These are phyloP conservation scores for Fusarium haematococcum DNA, from an alignment of 2,329 filamentous ascomycete species.

Conservation along the genomic window DNA sequence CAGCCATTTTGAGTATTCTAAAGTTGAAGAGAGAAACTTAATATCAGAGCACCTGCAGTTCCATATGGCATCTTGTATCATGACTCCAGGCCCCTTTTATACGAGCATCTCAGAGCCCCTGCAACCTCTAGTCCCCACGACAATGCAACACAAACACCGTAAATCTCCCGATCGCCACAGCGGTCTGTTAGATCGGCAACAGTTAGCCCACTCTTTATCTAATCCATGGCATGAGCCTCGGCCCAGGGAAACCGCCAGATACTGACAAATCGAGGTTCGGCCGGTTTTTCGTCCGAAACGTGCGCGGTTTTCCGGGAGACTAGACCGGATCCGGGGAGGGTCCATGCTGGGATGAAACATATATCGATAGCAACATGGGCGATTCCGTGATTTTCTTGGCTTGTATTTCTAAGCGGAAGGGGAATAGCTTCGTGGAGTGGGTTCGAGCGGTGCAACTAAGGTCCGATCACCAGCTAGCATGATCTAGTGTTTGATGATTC, in stretches of 20 bases:
- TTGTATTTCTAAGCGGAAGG: neutral
- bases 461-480: neutral
- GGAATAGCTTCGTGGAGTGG: neutral
- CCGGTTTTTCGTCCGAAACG: neutral
- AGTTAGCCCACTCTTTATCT: neutral
- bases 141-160: neutral
- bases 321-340: neutral
- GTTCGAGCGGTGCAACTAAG: neutral
- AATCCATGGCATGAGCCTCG: neutral
- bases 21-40: neutral
- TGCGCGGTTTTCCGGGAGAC: neutral
- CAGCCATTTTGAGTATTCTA: conserved; percentile 5
- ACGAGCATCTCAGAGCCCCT: neutral
- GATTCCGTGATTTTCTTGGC: neutral
- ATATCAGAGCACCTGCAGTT: neutral
- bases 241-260: neutral
- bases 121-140: neutral
- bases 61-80: neutral
- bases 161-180: neutral
- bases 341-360: neutral
- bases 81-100: neutral
- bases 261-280: neutral
- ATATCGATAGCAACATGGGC: neutral
- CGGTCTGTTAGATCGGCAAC: neutral
- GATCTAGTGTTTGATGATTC: neutral